Evolutionary conservation across 2,329 filamentous ascomycete genomes (phyloP).

Genomic region (Curvularia hawaiiensis): DNA sequence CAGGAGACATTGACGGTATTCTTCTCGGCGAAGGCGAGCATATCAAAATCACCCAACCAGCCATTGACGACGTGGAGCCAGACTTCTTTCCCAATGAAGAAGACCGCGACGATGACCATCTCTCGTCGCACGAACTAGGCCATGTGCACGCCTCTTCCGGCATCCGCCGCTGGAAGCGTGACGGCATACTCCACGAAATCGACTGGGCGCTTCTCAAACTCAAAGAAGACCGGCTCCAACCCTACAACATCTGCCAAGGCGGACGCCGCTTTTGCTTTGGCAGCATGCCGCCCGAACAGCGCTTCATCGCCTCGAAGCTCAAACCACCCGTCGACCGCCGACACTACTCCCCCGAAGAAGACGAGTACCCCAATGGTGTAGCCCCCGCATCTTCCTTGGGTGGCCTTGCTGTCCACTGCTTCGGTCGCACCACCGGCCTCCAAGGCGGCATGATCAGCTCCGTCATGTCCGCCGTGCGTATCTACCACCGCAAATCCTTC

Average conservation of each 20-base stretch:
- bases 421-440: slow-evolving; percentile 84
- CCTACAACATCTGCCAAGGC: slow-evolving; percentile 71
- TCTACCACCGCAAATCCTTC: slow-evolving; percentile 81
- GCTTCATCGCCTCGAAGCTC: slow-evolving; percentile 39
- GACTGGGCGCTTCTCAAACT: slow-evolving; percentile 95
- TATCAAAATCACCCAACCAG: slow-evolving; percentile 87
- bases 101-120: slow-evolving; percentile 76
- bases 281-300: slow-evolving; percentile 33
- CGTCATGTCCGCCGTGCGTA: slow-evolving; percentile 81
- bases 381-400: slow-evolving; percentile 67
- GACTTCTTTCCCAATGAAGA: slow-evolving; percentile 80
- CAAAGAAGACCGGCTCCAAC: slow-evolving; percentile 70
- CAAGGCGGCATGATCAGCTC: slow-evolving; percentile 79
- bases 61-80: slow-evolving; percentile 82
- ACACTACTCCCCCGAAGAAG: slow-evolving; percentile 44
- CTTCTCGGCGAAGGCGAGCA: slow-evolving; percentile 75
- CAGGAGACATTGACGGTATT: slow-evolving; percentile 77
- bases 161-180: slow-evolving; percentile 74
- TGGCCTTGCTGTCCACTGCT: slow-evolving; percentile 81
- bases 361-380: slow-evolving; percentile 61
- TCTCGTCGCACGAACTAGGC: slow-evolving; percentile 80
- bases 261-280: slow-evolving; percentile 48
- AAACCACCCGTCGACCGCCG: slow-evolving; percentile 42
- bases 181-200: slow-evolving; percentile 83
- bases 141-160: slow-evolving; percentile 89